Evolutionary conservation across 768 basidiomycete species (phyloP), one percentile per base, ranked within the genome.

Genomic region (Russula sp.): DNA sequence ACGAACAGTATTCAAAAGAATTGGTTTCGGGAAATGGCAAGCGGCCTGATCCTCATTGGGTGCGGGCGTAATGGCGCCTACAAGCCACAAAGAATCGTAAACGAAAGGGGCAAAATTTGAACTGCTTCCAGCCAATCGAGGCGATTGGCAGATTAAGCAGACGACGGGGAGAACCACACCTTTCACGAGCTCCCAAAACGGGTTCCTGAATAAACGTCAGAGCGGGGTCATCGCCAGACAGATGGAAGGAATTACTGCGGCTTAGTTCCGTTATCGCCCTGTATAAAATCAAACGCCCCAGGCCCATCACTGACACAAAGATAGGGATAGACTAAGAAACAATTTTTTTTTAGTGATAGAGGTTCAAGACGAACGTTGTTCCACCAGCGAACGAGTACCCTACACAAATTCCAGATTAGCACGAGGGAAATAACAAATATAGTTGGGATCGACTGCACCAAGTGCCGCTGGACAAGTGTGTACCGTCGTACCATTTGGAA

Each of bases 161-260:
- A 60, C 13, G 44, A 32, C 9, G 16, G 36, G 20, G 20, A 42
- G 42, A 34, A 62, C 11, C 59, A 36, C 24, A 81, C 84, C 83
- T 76, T 90, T 92, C 57, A 92, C 87, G 34, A 90, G 70, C 67
- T 91, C 81, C 89, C 90, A 91, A 72, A 92, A 89, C 5, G 87
- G 86, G 72, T 92, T 90, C 71, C 86, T 87, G 68, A 51, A 67
- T 60, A 42, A 65, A 36, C 38, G 24, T 62, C 59, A 61, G 68
- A 57, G 63, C 30, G 57, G 32, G 24, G 38, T 30, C 20, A 50
- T 38, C 44, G 49, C 57, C 34, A 16, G 26, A 66, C 32, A 34
- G 50, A 58, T 26, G 24, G 24, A 52, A 40, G 55, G 34, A 44
- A 40, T 64, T 75, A 87, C 83, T 83, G 85, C 9, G 82, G 74